phyloP scores from a whole-genome alignment of 192 early-diverging fungal species.

The Gigaspora rosea region DNA sequence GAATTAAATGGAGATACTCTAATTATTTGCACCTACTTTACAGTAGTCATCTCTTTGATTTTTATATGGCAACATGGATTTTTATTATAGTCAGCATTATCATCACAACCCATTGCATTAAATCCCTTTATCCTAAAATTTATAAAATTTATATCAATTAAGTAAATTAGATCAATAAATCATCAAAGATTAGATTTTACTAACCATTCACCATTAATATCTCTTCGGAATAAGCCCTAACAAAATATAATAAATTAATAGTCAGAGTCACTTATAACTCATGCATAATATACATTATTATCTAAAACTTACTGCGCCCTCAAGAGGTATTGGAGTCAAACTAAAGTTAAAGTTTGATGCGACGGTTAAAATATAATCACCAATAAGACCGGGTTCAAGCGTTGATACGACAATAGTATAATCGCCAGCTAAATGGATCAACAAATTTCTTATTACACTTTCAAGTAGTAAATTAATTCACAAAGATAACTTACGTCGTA shows the following conservation, averaged over 20 bases:
- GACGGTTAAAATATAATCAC: slow-evolving; percentile 68
- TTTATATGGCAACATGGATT: slow-evolving; percentile 74
- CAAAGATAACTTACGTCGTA: slow-evolving; percentile 49
- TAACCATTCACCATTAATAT: slow-evolving; percentile 58
- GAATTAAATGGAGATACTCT: too few relatives aligned
- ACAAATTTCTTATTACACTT: neutral
- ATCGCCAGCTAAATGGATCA: slow-evolving; percentile 55
- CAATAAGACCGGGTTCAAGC: slow-evolving; percentile 69
- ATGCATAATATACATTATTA: neutral
- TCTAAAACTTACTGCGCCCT: slow-evolving; percentile 66
- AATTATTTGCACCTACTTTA: slow-evolving; percentile 48
- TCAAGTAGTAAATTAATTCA: neutral
- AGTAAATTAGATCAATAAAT: slow-evolving; percentile 1
- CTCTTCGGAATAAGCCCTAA: slow-evolving; percentile 65
- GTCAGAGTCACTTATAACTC: neutral
- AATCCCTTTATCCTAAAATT: slow-evolving; percentile 50
- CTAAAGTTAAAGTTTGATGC: slow-evolving; percentile 54
- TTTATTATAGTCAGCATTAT: slow-evolving; percentile 52
- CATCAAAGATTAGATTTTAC: slow-evolving; percentile 7
- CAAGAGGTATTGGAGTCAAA: slow-evolving; percentile 62
- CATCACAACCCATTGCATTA: slow-evolving; percentile 61
- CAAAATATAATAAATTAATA: slow-evolving; percentile 16
- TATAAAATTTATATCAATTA: slow-evolving; percentile 14
- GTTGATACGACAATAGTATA: slow-evolving; percentile 83
- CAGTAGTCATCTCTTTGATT: slow-evolving; percentile 53